Evolutionary conservation across 1,284 basidiomycete species (phyloP).

Genomic region (Ganoderma multipileum): DNA sequence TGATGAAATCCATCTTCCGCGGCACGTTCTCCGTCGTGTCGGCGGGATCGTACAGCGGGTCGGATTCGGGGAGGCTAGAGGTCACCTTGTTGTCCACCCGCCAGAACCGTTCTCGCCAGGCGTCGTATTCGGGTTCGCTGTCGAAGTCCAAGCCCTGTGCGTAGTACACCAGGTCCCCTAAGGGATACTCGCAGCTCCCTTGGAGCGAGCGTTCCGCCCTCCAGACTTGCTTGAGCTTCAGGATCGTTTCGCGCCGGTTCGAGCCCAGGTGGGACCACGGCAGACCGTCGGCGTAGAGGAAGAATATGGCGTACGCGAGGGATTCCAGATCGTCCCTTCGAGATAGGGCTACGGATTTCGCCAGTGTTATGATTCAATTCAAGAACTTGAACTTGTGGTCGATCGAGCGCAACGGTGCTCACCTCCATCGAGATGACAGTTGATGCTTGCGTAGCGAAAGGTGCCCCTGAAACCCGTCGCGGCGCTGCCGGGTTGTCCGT

Average conservation of each 20-base stretch:
- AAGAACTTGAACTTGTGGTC: neutral
- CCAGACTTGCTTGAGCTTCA: neutral
- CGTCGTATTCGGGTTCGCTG: neutral
- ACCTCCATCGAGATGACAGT: neutral
- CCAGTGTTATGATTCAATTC: neutral
- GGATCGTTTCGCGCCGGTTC: neutral
- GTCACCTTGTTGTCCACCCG: neutral
- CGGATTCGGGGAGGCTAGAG: neutral
- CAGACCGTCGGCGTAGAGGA: neutral
- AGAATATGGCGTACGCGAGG: neutral
- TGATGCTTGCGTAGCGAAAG: neutral
- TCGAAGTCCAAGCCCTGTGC: neutral
- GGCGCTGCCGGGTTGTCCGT: neutral
- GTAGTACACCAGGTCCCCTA: neutral
- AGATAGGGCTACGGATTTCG: neutral
- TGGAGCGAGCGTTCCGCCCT: neutral
- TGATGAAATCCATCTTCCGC: neutral
- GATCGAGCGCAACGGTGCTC: neutral
- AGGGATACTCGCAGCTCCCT: neutral
- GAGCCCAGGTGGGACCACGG: neutral
- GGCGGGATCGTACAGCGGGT: neutral
- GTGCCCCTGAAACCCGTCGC: neutral
- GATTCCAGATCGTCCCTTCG: neutral
- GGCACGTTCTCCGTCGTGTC: neutral
- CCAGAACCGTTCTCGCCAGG: neutral